phyloP scores from a whole-genome alignment of 768 basidiomycete species.

The Sarcodon aspratus region DNA sequence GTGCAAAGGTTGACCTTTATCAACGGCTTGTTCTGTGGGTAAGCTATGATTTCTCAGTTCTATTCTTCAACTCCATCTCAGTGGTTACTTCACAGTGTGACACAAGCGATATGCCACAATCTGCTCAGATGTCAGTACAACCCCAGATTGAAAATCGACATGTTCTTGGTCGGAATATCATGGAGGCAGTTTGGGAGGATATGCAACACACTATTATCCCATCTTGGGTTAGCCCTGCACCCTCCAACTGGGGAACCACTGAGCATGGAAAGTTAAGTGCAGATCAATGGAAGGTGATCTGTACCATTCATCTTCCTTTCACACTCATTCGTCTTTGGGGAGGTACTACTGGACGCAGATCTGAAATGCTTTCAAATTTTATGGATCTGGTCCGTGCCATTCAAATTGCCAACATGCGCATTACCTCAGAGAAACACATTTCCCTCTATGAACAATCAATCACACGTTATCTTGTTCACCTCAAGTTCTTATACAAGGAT shows the following conservation, averaged over 20 bases:
- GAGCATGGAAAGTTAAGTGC: slow-evolving; percentile 22
- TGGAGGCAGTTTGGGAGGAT: slow-evolving; percentile 18
- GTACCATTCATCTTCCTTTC: slow-evolving; percentile 20
- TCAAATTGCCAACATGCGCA: slow-evolving; percentile 7
- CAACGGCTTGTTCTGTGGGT: no score
- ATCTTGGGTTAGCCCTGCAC: slow-evolving; percentile 19
- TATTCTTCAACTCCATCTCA: no score
- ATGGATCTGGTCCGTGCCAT: slow-evolving; percentile 18
- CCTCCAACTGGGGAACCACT: slow-evolving; percentile 20
- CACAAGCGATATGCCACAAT: no score
- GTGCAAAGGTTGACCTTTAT: no score
- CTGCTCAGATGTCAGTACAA: no score
- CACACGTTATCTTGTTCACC: slow-evolving; percentile 16
- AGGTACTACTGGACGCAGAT: slow-evolving; percentile 4
- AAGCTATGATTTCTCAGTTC: no score
- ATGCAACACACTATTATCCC: slow-evolving; percentile 18
- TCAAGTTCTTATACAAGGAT: slow-evolving; percentile 20
- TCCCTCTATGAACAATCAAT: slow-evolving; percentile 17
- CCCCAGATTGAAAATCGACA: no score
- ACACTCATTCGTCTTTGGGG: slow-evolving; percentile 26
- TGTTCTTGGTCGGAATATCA: slow-evolving; percentile 19
- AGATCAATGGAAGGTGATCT: slow-evolving; percentile 22
- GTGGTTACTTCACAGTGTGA: no score
- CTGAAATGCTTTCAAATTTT: slow-evolving; percentile 18
- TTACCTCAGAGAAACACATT: slow-evolving; percentile 12